Percentiles rank a stretch among this genome's conserved stretches.
Evolutionary conservation across 1,284 basidiomycete species (phyloP).

Genomic region (Baeospora myosura): DNA sequence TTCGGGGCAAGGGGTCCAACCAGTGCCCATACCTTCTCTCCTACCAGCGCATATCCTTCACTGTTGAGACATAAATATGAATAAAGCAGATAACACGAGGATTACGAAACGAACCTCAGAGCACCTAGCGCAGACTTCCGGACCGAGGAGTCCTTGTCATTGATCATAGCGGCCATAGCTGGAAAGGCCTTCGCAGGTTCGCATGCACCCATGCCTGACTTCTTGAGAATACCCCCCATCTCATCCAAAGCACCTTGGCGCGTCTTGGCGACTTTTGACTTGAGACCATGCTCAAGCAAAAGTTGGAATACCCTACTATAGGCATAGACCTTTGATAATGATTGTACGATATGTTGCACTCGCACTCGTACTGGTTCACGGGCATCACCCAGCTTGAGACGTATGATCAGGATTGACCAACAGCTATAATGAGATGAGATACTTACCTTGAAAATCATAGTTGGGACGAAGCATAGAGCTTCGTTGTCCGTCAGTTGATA

Average conservation of each 20-base stretch:
- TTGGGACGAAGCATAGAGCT: slow-evolving; percentile 84
- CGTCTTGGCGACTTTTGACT: slow-evolving; percentile 86
- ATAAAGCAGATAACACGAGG: slow-evolving; percentile 2
- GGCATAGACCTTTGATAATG: slow-evolving; percentile 74
- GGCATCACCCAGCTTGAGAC: slow-evolving; percentile 66
- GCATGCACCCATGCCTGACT: slow-evolving; percentile 78
- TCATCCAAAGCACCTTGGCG: slow-evolving; percentile 84
- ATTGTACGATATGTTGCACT: slow-evolving; percentile 67
- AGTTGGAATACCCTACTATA: slow-evolving; percentile 87
- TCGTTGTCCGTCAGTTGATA: slow-evolving; percentile 87
- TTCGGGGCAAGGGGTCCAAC: slow-evolving; percentile 76
- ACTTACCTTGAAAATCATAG: slow-evolving; percentile 82
- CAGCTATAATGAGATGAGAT: slow-evolving; percentile 1
- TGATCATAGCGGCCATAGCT: slow-evolving; percentile 72
- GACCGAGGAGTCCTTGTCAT: slow-evolving; percentile 83
- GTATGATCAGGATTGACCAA: slow-evolving; percentile 9
- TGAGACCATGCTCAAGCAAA: slow-evolving; percentile 79
- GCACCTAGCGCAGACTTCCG: slow-evolving; percentile 76
- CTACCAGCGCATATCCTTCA: slow-evolving; percentile 77
- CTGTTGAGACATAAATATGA: slow-evolving; percentile 28
- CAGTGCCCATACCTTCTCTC: slow-evolving; percentile 79
- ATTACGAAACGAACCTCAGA: slow-evolving; percentile 45
- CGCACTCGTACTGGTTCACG: slow-evolving; percentile 68
- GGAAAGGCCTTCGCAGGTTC: slow-evolving; percentile 78
- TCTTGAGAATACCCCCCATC: slow-evolving; percentile 69